phyloP scores from a whole-genome alignment of 2,329 filamentous ascomycete species.

The Trichoderma pleuroti region DNA sequence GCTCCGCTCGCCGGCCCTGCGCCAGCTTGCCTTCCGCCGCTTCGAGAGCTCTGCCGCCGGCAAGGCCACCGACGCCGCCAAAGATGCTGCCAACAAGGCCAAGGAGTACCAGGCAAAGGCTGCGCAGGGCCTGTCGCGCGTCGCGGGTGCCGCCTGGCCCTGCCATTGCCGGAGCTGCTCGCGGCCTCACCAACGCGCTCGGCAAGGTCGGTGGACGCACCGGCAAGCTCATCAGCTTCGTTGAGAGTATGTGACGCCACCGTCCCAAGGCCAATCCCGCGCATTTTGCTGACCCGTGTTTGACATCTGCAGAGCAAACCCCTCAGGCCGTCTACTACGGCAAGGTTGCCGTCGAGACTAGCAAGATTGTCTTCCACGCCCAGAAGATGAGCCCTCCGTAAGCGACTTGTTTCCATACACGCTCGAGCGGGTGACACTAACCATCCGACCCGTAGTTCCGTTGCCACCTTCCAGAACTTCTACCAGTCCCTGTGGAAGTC shows the following conservation, averaged over 20 bases:
- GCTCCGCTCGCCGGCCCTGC: slow-evolving; percentile 46
- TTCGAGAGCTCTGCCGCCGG: slow-evolving; percentile 56
- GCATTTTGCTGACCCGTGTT: slow-evolving; percentile 4
- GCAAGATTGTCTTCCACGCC: slow-evolving; percentile 79
- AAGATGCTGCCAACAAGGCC: slow-evolving; percentile 40
- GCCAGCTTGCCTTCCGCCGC: slow-evolving; percentile 48
- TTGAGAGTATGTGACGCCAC: slow-evolving; percentile 73
- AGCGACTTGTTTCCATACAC: slow-evolving; percentile 39
- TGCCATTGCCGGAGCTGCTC: slow-evolving; percentile 69
- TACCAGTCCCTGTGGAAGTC: slow-evolving; percentile 71
- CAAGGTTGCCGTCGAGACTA: slow-evolving; percentile 81
- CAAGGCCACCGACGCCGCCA: slow-evolving; percentile 39
- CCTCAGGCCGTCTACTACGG: slow-evolving; percentile 90
- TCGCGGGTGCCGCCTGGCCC: slow-evolving; percentile 78
- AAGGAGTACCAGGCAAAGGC: slow-evolving; percentile 61
- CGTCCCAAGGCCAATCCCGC: too few species aligned
- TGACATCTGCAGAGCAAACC: slow-evolving; percentile 61
- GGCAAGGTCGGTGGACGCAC: slow-evolving; percentile 79
- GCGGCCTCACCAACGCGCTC: slow-evolving; percentile 62
- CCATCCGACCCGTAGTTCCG: slow-evolving; percentile 52
- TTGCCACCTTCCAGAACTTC: slow-evolving; percentile 82
- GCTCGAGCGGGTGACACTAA: background rate
- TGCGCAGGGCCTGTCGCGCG: slow-evolving; percentile 76
- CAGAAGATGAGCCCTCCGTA: slow-evolving; percentile 96
- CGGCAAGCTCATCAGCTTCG: slow-evolving; percentile 70